Evolutionary conservation across 2,329 filamentous ascomycete genomes (phyloP).

Genomic region (Fusarium sarcochroum): DNA sequence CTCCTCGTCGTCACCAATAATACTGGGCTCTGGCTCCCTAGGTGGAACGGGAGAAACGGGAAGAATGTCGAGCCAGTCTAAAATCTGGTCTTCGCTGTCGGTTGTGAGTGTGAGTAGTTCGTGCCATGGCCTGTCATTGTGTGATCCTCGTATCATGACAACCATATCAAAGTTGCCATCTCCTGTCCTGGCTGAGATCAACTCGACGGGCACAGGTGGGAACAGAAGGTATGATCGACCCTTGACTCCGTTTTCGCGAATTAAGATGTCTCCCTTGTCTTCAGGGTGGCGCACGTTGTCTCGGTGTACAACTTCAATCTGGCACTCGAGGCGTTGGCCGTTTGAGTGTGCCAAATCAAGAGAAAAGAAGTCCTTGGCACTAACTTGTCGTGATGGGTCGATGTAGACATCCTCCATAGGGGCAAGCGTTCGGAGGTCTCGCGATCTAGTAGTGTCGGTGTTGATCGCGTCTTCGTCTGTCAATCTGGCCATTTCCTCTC

Average conservation of each 20-base stretch:
- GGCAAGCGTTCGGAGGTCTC: conserved; percentile 83
- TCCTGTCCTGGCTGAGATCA: conserved; percentile 85
- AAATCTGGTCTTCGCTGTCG: conserved; percentile 81
- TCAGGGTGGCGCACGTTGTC: conserved; percentile 79
- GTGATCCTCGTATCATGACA: conserved; percentile 84
- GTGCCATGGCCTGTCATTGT: conserved; percentile 79
- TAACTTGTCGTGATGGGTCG: conserved; percentile 84
- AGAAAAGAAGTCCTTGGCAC: conserved; percentile 90
- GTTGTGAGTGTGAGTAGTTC: conserved; percentile 85
- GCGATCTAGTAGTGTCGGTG: conserved; percentile 84
- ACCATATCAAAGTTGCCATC: conserved; percentile 79
- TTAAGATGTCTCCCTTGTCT: conserved; percentile 85
- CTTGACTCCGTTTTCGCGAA: conserved; percentile 87
- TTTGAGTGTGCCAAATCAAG: conserved; percentile 89
- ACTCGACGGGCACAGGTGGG: conserved; percentile 81
- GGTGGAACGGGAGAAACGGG: conserved; percentile 66
- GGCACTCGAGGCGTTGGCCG: conserved; percentile 90
- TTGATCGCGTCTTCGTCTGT: conserved; percentile 88
- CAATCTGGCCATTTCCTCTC: conserved; percentile 77
- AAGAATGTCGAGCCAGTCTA: conserved; percentile 91
- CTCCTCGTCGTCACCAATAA: conserved; percentile 51
- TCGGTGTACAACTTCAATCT: conserved; percentile 87
- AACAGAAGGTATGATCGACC: conserved; percentile 87
- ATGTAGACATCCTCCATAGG: conserved; percentile 79
- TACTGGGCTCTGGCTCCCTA: conserved; percentile 53